A percentile compares a stretch with the other conserved stretches of the same genome.
These are phyloP conservation scores for Leccinum subgranulosum DNA, from an alignment of 768 basidiomycete genomes.

Conservation along the genomic window DNA sequence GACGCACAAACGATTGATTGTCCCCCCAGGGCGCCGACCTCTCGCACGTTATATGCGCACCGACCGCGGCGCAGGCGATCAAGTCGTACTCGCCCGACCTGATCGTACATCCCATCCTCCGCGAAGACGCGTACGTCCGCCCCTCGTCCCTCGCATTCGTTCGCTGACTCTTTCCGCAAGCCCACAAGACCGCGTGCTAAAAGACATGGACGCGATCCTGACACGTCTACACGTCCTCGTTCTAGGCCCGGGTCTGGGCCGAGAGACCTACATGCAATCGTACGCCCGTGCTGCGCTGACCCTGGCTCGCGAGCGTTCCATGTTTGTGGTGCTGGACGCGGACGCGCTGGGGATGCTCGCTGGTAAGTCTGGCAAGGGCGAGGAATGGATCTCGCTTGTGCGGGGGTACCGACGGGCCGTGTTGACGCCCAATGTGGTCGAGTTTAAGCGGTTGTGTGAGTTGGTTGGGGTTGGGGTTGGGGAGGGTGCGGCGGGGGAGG, in stretches of 20 bases:
- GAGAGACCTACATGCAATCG: constrained; percentile 85
- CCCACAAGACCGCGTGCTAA: constrained; percentile 43
- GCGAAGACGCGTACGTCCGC: constrained; percentile 55
- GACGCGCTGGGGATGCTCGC: constrained; percentile 80
- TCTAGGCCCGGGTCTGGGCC: constrained; percentile 91
- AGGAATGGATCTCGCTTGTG: constrained; percentile 69
- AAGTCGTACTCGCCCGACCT: constrained; percentile 97
- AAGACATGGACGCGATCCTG: constrained; percentile 64
- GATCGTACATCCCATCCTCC: constrained; percentile 93
- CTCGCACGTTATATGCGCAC: constrained; percentile 96
- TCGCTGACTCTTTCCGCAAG: constrained; percentile 30
- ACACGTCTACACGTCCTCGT: constrained; percentile 89
- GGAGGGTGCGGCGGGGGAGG: constrained; percentile 50
- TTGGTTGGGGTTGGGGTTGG: constrained; percentile 58
- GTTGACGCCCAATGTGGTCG: constrained; percentile 91
- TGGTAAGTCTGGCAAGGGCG: constrained; percentile 44
- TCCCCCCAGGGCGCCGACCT: constrained; percentile 79
- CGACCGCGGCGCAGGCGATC: constrained; percentile 87
- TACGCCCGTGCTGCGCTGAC: constrained; percentile 74
- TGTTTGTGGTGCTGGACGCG: constrained; percentile 93
- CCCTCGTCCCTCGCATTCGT: background rate
- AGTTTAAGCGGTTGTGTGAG: constrained; percentile 84
- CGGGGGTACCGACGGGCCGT: constrained; percentile 85
- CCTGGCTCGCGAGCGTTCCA: constrained; percentile 67
- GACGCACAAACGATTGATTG: background rate